These are phyloP conservation scores for Lipomyces chichibuensis DNA, from an alignment of 805 yeast genomes.

Conservation along the genomic window DNA sequence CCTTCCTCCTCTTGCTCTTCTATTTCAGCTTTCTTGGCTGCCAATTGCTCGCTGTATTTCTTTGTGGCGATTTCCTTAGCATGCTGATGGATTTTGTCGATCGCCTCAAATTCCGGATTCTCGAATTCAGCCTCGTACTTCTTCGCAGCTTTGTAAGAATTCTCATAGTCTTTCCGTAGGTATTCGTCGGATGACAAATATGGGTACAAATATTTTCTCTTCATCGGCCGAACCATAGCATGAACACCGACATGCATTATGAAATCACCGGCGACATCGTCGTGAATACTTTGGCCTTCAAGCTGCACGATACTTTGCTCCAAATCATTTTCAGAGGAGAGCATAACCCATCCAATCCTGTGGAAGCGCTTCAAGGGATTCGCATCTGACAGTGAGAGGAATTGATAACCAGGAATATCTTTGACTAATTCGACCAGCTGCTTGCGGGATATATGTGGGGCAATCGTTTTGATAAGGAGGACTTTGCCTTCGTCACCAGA, in stretches of 20 bases:
- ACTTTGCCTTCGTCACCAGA: constrained; percentile 6
- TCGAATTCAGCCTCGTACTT: constrained; percentile 29
- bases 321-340: constrained; percentile 22
- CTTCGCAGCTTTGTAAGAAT: constrained; percentile 17
- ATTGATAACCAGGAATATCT: constrained; percentile 27
- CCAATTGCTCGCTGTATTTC: constrained; percentile 3
- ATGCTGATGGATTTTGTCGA: constrained; percentile 22
- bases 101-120: constrained; percentile 10
- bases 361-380: constrained; percentile 27
- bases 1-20: constrained; percentile 30
- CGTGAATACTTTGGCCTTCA: constrained; percentile 25
- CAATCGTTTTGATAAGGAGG: constrained; percentile 31
- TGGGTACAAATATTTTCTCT: constrained; percentile 22
- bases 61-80: constrained; percentile 22
- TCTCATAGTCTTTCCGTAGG: constrained; percentile 18
- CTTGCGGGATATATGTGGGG: constrained; percentile 23
- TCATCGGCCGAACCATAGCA: constrained; percentile 13
- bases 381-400: constrained; percentile 34
- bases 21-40: constrained; percentile 8
- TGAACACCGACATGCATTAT: constrained; percentile 31
- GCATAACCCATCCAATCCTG: constrained; percentile 31
- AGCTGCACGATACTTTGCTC: constrained; percentile 21
- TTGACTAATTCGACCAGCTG: constrained; percentile 21
- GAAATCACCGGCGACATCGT: constrained; percentile 22
- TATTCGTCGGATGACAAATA: constrained; percentile 13